These are phyloP conservation scores for Paecilomyces variotii DNA, from an alignment of 2,329 filamentous ascomycete genomes.

Conservation along the genomic window DNA sequence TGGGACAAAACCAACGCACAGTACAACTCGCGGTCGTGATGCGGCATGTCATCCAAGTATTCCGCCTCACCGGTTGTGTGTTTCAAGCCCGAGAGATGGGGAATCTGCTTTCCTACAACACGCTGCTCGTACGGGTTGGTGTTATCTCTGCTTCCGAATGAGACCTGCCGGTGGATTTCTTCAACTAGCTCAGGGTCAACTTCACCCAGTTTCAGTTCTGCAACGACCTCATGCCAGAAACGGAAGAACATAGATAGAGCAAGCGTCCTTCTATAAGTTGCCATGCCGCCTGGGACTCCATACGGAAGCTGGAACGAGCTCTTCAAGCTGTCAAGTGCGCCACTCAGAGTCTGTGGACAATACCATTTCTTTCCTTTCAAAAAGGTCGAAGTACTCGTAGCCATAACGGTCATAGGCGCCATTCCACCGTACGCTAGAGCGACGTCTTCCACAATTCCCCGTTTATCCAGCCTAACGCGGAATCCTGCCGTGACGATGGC, in stretches of 20 bases:
- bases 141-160: conserved; percentile 63
- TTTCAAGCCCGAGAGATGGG: conserved; percentile 75
- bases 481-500: conserved; percentile 80
- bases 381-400: conserved; percentile 61
- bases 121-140: conserved; percentile 63
- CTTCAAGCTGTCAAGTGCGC: conserved; percentile 68
- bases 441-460: conserved; percentile 57
- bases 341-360: conserved; percentile 67
- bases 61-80: conserved; percentile 81
- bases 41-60: conserved; percentile 81
- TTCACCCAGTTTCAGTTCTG: conserved; percentile 47
- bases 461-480: conserved; percentile 56
- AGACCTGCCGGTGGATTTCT: conserved; percentile 74
- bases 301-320: conserved; percentile 75
- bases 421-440: conserved; percentile 80
- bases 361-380: conserved; percentile 65
- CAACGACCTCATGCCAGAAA: conserved; percentile 78
- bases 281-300: conserved; percentile 83
- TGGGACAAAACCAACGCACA: conserved; percentile 73
- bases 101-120: conserved; percentile 68
- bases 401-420: conserved; percentile 72
- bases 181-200: conserved; percentile 61
- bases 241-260: conserved; percentile 83
- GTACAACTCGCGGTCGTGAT: conserved; percentile 70
- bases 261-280: conserved; percentile 74